Evolutionary conservation across 2,329 filamentous ascomycete species (phyloP).

Genomic region (Coccinonectria pachysandricola): DNA sequence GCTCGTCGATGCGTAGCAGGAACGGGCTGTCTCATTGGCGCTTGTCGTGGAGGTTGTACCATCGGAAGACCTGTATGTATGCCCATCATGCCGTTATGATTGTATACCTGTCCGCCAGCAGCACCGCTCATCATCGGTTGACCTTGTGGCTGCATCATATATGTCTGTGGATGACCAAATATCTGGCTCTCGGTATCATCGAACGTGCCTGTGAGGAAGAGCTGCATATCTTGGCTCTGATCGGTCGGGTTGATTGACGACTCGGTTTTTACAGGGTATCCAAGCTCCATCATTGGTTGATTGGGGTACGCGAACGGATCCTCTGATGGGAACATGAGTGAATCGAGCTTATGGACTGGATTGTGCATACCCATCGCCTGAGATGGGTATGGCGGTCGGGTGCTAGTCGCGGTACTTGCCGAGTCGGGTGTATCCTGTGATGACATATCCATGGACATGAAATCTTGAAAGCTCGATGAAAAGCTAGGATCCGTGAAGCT

Average conservation of each 20-base stretch:
- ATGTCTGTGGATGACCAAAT: slow-evolving; percentile 60
- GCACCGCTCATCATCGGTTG: slow-evolving; percentile 33
- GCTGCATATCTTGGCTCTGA: slow-evolving; percentile 29
- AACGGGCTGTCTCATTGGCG: slow-evolving; percentile 22
- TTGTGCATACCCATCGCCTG: slow-evolving; percentile 27
- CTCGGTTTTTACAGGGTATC: slow-evolving; percentile 27
- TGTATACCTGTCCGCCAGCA: slow-evolving; percentile 35
- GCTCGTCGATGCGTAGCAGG: slow-evolving; percentile 15
- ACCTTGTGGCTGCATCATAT: slow-evolving; percentile 43
- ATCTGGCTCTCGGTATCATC: slow-evolving; percentile 66
- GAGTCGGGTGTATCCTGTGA: slow-evolving; percentile 33
- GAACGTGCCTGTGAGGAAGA: slow-evolving; percentile 42
- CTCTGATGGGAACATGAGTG: slow-evolving; percentile 70
- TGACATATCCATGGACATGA: slow-evolving; percentile 35
- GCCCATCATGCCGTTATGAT: slow-evolving; percentile 31
- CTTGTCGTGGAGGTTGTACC: slow-evolving; percentile 6
- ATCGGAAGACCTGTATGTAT: slow-evolving; percentile 22
- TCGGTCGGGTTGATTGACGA: slow-evolving; percentile 24
- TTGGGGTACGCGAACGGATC: slow-evolving; percentile 75
- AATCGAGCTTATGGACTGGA: slow-evolving; percentile 57
- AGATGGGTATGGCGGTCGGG: slow-evolving; percentile 23
- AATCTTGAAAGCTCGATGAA: slow-evolving; percentile 31
- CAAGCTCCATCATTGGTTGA: slow-evolving; percentile 57
- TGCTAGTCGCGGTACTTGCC: slow-evolving; percentile 30
- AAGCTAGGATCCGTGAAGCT: slow-evolving; percentile 28